These are phyloP conservation scores for Fusarium liriodendri DNA, from an alignment of 2,329 filamentous ascomycete species.

Conservation along the genomic window DNA sequence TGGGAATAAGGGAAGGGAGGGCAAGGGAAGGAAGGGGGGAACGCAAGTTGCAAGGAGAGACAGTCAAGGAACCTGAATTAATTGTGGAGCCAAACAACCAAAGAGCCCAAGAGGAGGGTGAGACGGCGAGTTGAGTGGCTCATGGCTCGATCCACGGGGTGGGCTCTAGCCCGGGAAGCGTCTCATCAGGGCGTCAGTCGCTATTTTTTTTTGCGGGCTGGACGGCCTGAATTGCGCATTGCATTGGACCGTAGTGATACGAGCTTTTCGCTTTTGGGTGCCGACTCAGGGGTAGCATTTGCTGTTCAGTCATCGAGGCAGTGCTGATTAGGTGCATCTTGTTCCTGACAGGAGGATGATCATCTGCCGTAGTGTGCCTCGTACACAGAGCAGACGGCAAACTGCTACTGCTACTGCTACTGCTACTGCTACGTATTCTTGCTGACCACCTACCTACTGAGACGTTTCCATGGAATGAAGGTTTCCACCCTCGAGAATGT, in stretches of 20 bases:
- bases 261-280: background rate
- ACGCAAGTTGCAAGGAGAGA: conserved; percentile 16
- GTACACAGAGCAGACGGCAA: background rate
- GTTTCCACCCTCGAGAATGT: conserved; percentile 10
- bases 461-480: background rate
- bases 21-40: conserved; percentile 17
- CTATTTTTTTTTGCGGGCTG: conserved; percentile 27
- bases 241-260: background rate
- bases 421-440: background rate
- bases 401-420: too few species aligned
- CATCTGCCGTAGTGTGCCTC: background rate
- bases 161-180: conserved; percentile 22
- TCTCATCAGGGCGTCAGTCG: conserved; percentile 20
- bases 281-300: conserved; percentile 20
- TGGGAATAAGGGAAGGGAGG: conserved; percentile 30
- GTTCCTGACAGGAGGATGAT: background rate
- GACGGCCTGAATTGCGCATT: conserved; percentile 26
- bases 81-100: conserved; percentile 19
- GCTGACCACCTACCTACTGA: background rate
- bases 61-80: conserved; percentile 21
- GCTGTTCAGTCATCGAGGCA: background rate
- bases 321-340: background rate
- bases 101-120: conserved; percentile 25
- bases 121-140: conserved; percentile 32
- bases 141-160: background rate